Evolutionary conservation across 73 alveolate species (phyloP), one percentile per base, ranked within the genome.

Genomic region (Breviolum minutum): DNA sequence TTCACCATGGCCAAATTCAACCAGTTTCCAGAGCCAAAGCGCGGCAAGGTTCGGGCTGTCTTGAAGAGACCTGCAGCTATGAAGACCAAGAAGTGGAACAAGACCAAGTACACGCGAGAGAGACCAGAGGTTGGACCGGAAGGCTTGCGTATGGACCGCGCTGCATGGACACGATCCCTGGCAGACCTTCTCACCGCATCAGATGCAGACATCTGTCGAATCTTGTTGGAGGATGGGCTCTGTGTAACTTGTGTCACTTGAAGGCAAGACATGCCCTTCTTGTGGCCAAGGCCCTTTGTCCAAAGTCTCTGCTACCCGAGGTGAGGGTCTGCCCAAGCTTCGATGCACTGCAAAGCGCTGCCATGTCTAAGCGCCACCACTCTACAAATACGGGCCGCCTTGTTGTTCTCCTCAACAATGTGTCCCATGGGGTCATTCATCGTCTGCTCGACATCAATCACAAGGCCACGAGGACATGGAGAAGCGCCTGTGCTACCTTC

Each of bases 291-390:
- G 82, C 54, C 19, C 19, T 29, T 10, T 73, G 40, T 9, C 81
- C 82, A 29, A 73, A 9, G 60, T 14, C 54, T 73, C 19, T 24
- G 7, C n/a, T 11, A 73, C 19, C 82, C 82, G 11, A n/a, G n/a
- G n/a, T n/a, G n/a, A n/a, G n/a, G n/a, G n/a, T n/a, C n/a, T n/a
- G n/a, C n/a, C n/a, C n/a, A n/a, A n/a, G n/a, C n/a, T n/a, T n/a
- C n/a, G n/a, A n/a, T n/a, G n/a, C n/a, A n/a, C n/a, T n/a, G n/a
- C n/a, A n/a, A n/a, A n/a, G n/a, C n/a, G n/a, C n/a, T n/a, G n/a
- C n/a, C n/a, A n/a, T n/a, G n/a, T n/a, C n/a, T n/a, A n/a, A n/a
- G 82, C 82, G 73, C 73, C 73, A 64, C 73, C 73, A 71, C 32
- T 71, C 29, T 9, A 9, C 81, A 71, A 17, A 9, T 12, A 17